phyloP scores from a whole-genome alignment of 306 rosid species.

The Malus orientalis region DNA sequence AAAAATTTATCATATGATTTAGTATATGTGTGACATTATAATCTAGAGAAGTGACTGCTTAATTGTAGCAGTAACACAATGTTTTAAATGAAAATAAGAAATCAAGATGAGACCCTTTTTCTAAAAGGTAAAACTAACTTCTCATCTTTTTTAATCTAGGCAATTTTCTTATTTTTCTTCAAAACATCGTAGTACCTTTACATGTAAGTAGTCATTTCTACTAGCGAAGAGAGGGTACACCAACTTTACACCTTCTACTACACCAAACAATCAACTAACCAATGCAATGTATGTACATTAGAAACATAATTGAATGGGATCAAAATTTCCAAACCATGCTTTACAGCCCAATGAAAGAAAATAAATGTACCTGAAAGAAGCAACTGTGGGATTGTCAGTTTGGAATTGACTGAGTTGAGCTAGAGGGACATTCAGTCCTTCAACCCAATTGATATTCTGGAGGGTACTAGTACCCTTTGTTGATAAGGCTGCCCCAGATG shows the following conservation, averaged over 20 bases:
- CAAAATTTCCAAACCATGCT: neutral
- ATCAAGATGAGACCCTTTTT: neutral
- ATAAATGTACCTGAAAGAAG: constrained; percentile 33
- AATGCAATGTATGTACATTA: neutral
- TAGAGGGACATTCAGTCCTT: constrained; percentile 48
- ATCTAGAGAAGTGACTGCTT: neutral
- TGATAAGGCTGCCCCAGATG: constrained; percentile 33
- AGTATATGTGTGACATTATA: neutral
- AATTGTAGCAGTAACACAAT: neutral
- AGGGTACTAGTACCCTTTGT: neutral
- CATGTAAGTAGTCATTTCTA: neutral
- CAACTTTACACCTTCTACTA: neutral
- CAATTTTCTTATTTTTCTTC: neutral
- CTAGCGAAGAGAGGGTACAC: too few species aligned
- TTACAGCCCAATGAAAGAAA: neutral
- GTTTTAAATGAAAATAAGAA: neutral
- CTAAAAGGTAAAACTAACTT: too few species aligned
- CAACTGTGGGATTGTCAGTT: constrained; percentile 20
- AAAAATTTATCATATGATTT: too few species aligned
- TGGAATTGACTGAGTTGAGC: constrained; percentile 35
- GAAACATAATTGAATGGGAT: neutral
- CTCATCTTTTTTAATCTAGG: neutral
- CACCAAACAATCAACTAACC: neutral
- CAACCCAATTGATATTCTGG: constrained; percentile 47
- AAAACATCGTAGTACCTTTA: too few species aligned